phyloP scores from a whole-genome alignment of 441 rosid species.

The Oxalis stricta region DNA sequence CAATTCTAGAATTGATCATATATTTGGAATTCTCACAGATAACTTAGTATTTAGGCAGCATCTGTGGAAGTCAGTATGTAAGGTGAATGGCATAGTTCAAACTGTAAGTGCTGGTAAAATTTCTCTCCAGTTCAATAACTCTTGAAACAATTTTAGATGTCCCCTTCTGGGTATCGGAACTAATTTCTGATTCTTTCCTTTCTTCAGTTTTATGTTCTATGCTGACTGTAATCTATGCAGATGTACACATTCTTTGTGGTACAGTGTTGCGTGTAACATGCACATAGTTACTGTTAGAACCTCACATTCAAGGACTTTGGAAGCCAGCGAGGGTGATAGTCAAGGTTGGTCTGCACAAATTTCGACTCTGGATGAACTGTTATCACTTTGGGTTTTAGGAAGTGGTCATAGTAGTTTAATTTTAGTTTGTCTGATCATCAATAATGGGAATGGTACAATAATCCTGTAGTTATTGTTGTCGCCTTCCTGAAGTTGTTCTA shows the following conservation, averaged over 20 bases:
- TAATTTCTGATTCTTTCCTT: background rate
- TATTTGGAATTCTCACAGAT: background rate
- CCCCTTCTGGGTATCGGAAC: background rate
- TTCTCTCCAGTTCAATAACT: background rate
- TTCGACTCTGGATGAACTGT: background rate
- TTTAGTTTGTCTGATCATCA: background rate
- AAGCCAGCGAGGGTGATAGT: conserved; percentile 43
- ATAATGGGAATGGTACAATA: background rate
- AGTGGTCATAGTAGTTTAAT: too few species aligned
- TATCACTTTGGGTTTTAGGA: conserved; percentile 1
- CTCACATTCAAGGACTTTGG: conserved; percentile 69
- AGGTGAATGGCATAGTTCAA: conserved; percentile 76
- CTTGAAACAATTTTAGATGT: background rate
- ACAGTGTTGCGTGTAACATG: conserved; percentile 36
- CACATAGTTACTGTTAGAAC: conserved; percentile 39
- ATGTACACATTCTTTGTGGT: conserved; percentile 81
- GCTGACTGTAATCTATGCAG: conserved; percentile 18
- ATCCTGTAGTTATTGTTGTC: background rate
- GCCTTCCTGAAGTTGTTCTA: conserved; percentile 7
- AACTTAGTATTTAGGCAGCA: conserved; percentile 32
- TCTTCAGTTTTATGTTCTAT: too few species aligned
- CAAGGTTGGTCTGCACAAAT: conserved; percentile 42
- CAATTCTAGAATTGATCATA: background rate
- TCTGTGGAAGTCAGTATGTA: conserved; percentile 71
- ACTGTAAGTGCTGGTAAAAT: conserved; percentile 50